Base-by-base conservation (phyloP, 306 rosid species). In the Rosa multiflora region DNA sequence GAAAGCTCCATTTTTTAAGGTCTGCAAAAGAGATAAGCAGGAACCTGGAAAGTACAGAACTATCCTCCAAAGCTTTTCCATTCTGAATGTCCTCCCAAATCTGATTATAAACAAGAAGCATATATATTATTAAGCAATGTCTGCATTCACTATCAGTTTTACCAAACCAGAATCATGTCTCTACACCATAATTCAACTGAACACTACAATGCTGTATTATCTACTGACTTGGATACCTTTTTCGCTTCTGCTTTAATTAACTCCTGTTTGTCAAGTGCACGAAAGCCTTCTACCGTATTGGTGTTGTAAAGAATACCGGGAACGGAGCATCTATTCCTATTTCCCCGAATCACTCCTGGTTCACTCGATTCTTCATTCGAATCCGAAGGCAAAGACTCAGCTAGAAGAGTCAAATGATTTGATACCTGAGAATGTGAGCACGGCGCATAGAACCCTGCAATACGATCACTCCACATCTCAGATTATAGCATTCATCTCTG, bases 11-110 rank as follows among this genome's bases (percentile, higher is more conserved):
- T 66, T 85, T 90, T 78, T 95, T 95, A 79, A 95, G 86, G 87
- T 95, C 99, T 0, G 97, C 98, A 80, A 95, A 95, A 79, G 98
- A 95, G 87, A 95, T 91, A 73, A 92, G 78, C 72, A 95, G 91
- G 84, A 95, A 95, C 73, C 98, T 91, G 55, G 90, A 88, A 77
- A 95, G 94, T 77, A 90, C 74, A n/a, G 97, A 83, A 85, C 89
- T 79, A 55, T 91, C 97, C 84, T 91, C 98, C 85, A 89, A 70
- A 51, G 97, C 99, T 81, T 81, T 92, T 80, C 93, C 99, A 68
- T 86, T 82, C 82, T 75, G 85, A 83, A 95, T 88, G 90, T 91
- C 99, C 80, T 88, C 91, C 99, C 99, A 92, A 68, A 95, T 95
- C 99, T 95, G 84, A 76, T 76, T 67, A 77, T 58, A 78, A 79